Evolutionary conservation across 306 rosid species (phyloP).

Genomic region (Carpinus viminea): DNA sequence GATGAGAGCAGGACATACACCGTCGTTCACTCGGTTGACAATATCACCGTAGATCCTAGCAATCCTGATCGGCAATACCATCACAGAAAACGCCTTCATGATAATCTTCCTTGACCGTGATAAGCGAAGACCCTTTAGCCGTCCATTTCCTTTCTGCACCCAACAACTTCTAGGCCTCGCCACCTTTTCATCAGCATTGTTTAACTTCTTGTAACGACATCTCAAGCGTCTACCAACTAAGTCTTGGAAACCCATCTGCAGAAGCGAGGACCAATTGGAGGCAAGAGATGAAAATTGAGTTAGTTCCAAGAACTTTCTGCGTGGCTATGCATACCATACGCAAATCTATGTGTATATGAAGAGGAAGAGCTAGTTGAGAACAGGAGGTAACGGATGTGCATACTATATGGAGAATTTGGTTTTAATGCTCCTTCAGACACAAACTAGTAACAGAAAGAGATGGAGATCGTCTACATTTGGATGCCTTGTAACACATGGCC

Average conservation of each 20-base stretch:
- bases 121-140: constrained; percentile 51
- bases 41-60: constrained; percentile 48
- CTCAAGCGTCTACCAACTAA: constrained; percentile 38
- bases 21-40: constrained; percentile 47
- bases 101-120: constrained; percentile 51
- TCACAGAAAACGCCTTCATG: constrained; percentile 38
- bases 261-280: constrained; percentile 13
- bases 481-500: constrained; percentile 44
- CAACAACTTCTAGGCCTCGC: constrained; percentile 45
- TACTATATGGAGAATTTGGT: constrained; percentile 12
- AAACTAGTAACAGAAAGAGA: constrained; percentile 13
- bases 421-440: constrained; percentile 16
- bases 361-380: constrained; percentile 17
- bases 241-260: constrained; percentile 46
- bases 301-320: neutral
- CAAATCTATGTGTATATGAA: neutral
- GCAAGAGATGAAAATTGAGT: neutral
- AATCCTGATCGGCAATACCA: constrained; percentile 44
- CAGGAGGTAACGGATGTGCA: neutral
- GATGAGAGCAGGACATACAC: constrained; percentile 40
- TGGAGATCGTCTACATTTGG: constrained; percentile 21
- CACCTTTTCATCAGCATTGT: constrained; percentile 34
- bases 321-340: neutral
- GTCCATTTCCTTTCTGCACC: constrained; percentile 60
- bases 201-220: constrained; percentile 52